Base-by-base conservation (phyloP, 805 yeast genomes). In the Lachancea sp. region DNA sequence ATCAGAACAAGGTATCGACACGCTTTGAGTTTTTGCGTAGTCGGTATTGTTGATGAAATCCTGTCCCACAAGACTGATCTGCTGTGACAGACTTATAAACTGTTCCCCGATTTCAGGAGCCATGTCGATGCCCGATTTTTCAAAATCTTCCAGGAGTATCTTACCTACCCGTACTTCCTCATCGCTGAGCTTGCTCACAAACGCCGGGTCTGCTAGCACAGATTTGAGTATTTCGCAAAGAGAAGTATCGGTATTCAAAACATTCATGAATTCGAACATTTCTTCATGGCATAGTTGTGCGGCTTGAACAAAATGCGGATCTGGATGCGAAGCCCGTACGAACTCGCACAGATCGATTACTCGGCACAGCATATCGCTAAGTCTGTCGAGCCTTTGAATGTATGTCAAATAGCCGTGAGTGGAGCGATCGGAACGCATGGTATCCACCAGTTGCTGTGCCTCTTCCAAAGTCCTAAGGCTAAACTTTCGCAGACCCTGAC, bases 271-370 rank as follows among this genome's bases (percentile, higher is more conserved):
- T 58, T 89, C 95, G 63, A 83, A 91, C 85, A 91, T 78, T 51
- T 79, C 71, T 54, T 87, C 95, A 59, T 91, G 96, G 31, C 93
- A 84, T 36, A 76, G 73, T 58, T 91, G 95, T 1, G 99, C 96
- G 1, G 89, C 90, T 33, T 72, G 72, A 10, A 84, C 73, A 73
- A 86, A 88, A 15, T 69, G 64, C 41, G 69, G 69, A 51, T 81
- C 76, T 1, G 98, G 97, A 60, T 91, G 98, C 1, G 83, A 81
- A 19, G 88, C 89, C 38, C 98, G 70, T 25, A 93, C 79, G 66
- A 91, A 91, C 55, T 90, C 98, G 31, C 96, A 91, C 41, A 91
- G 74, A 64, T 93, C 99, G 34, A 93, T 90, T 5, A 88, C 97
- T 46, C 95, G 77, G 60, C 99, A 93, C 26, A 93, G 66, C 25